phyloP scores from a whole-genome alignment of 1,139 yeast genomes.

The Pichia sp. region DNA sequence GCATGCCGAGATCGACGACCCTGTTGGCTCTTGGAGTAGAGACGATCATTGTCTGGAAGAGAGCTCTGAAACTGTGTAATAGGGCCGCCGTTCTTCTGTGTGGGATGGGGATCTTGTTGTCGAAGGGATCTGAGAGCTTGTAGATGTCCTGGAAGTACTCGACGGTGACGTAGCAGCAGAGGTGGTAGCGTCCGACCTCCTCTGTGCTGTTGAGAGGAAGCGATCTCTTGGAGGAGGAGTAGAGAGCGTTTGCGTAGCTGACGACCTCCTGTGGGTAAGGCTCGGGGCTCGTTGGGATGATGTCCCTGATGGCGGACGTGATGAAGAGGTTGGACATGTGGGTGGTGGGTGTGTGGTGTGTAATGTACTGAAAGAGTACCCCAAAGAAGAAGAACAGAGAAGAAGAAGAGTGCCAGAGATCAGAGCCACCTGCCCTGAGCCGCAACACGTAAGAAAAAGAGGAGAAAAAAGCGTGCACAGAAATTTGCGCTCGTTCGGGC shows the following conservation, averaged over 20 bases:
- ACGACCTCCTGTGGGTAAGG: constrained; percentile 48
- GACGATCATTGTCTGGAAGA: constrained; percentile 1
- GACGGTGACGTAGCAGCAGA: constrained; percentile 62
- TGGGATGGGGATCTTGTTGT: constrained; percentile 56
- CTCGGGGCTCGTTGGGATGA: constrained; percentile 49
- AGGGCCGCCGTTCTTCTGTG: constrained; percentile 43
- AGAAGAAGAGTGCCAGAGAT: too few relatives aligned
- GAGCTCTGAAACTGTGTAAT: constrained; percentile 43
- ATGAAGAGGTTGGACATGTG: constrained; percentile 33
- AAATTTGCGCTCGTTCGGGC: constrained; percentile 5
- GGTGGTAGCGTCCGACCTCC: constrained; percentile 63
- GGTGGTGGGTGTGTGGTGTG: too few relatives aligned
- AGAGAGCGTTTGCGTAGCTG: constrained; percentile 51
- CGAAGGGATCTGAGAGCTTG: constrained; percentile 46
- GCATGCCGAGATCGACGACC: background rate
- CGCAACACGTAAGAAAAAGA: too few relatives aligned
- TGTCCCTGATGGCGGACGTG: constrained; percentile 38
- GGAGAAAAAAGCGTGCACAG: background rate
- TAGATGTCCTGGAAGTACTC: constrained; percentile 46
- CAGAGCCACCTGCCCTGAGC: too few relatives aligned
- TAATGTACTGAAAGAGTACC: too few relatives aligned
- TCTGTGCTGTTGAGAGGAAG: constrained; percentile 44
- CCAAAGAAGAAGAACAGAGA: too few relatives aligned
- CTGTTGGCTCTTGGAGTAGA: constrained; percentile 17
- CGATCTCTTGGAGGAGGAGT: constrained; percentile 49